Evolutionary conservation across 352 stramenopile genomes (phyloP).

Genomic region (Globisporangium apiculatum): DNA sequence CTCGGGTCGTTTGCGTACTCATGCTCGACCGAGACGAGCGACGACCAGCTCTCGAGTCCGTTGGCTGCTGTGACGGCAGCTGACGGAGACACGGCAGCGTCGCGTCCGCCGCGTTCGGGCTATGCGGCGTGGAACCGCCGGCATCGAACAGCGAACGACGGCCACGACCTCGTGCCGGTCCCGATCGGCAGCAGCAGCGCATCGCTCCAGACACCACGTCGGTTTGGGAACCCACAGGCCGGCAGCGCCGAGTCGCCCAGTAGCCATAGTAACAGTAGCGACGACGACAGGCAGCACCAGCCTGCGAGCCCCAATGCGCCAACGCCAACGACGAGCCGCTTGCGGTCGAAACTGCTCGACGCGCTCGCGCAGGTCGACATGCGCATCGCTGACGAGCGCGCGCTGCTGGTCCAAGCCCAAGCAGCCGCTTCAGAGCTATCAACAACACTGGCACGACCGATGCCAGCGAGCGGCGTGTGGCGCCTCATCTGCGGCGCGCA

Average conservation of each 20-base stretch:
- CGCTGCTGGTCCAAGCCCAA: constrained; percentile 28
- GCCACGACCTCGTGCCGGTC: constrained; percentile 31
- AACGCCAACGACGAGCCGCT: constrained; percentile 23
- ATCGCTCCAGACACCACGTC: neutral
- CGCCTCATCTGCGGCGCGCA: constrained; percentile 50
- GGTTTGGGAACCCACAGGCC: constrained; percentile 31
- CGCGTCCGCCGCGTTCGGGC: constrained; percentile 14
- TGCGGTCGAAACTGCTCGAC: constrained; percentile 63
- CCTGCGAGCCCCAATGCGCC: constrained; percentile 19
- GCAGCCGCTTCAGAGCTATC: constrained; percentile 10
- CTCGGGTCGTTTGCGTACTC: constrained; percentile 62
- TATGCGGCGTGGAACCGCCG: constrained; percentile 44
- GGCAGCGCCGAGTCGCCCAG: constrained; percentile 14
- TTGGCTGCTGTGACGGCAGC: neutral
- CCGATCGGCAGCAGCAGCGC: constrained; percentile 5
- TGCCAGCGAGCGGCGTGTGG: constrained; percentile 42
- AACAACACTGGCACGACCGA: constrained; percentile 17
- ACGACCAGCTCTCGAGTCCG: constrained; percentile 15
- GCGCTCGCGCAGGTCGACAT: constrained; percentile 47
- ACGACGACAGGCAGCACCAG: too few species aligned
- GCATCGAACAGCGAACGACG: constrained; percentile 19
- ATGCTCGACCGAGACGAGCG: constrained; percentile 63
- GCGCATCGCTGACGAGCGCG: constrained; percentile 38
- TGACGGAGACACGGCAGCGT: neutral
- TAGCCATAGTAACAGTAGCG: too few species aligned